phyloP scores from a whole-genome alignment of 192 early-diverging fungal genomes.

The Coemansia reversa region DNA sequence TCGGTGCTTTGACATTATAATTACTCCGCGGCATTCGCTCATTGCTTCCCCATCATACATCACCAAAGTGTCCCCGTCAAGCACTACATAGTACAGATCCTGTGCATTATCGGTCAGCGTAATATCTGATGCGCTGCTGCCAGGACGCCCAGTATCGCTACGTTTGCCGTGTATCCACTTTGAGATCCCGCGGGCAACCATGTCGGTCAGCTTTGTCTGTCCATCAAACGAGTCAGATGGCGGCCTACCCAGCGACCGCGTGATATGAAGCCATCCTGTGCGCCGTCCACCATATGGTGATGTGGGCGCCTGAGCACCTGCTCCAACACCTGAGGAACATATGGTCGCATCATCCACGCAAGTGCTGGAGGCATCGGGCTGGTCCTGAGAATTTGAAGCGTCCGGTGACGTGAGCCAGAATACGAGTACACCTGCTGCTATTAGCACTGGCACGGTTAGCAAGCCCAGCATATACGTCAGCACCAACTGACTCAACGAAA shows the following conservation, averaged over 20 bases:
- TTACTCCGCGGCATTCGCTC: conserved; percentile 74
- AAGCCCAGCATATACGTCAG: conserved; percentile 46
- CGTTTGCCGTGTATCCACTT: conserved; percentile 43
- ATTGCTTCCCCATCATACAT: conserved; percentile 79
- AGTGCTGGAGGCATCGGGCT: neutral
- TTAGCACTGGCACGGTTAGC: conserved; percentile 34
- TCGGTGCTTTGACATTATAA: conserved; percentile 66
- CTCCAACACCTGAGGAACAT: neutral
- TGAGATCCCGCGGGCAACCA: conserved; percentile 45
- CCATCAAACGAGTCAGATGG: conserved; percentile 21
- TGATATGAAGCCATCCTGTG: conserved; percentile 51
- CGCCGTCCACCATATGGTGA: conserved; percentile 45
- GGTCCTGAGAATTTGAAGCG: conserved; percentile 1
- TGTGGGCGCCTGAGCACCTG: conserved; percentile 1
- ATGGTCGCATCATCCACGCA: neutral
- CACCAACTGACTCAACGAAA: conserved; percentile 21
- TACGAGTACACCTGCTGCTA: conserved; percentile 18
- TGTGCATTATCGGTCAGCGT: conserved; percentile 17
- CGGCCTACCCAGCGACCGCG: conserved; percentile 27
- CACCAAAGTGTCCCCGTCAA: conserved; percentile 78
- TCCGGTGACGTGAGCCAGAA: conserved; percentile 31
- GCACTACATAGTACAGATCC: conserved; percentile 68
- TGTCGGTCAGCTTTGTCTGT: conserved; percentile 30
- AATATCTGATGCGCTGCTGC: conserved; percentile 15
- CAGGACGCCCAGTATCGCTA: conserved; percentile 28